These are phyloP conservation scores for Polyrhizophydium stewartii DNA, from an alignment of 371 early-diverging fungal genomes.

Conservation along the genomic window DNA sequence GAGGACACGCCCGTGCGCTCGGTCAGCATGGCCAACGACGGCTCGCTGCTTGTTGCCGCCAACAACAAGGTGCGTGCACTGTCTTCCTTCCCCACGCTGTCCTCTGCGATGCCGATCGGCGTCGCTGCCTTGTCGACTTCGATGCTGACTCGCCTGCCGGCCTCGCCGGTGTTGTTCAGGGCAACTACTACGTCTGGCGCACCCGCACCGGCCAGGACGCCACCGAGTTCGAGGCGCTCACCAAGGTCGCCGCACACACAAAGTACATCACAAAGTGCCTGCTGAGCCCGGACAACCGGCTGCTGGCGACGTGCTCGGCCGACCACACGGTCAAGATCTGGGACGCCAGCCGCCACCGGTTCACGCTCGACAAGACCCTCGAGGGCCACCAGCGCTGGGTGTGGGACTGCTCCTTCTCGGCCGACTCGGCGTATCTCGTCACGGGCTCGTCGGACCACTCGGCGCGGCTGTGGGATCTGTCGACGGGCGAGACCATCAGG, in stretches of 20 bases:
- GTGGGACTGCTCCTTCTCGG: slow-evolving; percentile 92
- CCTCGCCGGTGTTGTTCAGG: slow-evolving; percentile 29
- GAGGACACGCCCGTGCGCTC: slow-evolving; percentile 85
- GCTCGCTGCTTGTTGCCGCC: slow-evolving; percentile 82
- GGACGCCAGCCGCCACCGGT: slow-evolving; percentile 44
- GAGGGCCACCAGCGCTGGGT: slow-evolving; percentile 88
- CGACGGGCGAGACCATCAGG: slow-evolving; percentile 77
- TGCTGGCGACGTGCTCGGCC: slow-evolving; percentile 84
- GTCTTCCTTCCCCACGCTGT: no score
- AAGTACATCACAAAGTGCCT: slow-evolving; percentile 79
- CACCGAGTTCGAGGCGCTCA: slow-evolving; percentile 68
- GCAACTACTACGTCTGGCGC: slow-evolving; percentile 82
- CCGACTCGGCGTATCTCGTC: slow-evolving; percentile 87
- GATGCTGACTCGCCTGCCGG: background rate
- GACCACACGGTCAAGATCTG: slow-evolving; percentile 59
- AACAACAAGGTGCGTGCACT: slow-evolving; percentile 68
- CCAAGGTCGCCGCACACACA: slow-evolving; percentile 72
- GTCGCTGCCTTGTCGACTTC: background rate
- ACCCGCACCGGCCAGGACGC: slow-evolving; percentile 49
- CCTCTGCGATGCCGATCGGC: background rate
- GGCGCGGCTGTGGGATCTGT: slow-evolving; percentile 82
- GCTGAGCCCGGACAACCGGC: slow-evolving; percentile 78
- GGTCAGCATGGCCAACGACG: slow-evolving; percentile 87
- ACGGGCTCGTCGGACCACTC: slow-evolving; percentile 89
- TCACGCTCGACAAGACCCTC: slow-evolving; percentile 67